Evolutionary conservation across 176 grass and related monocot species (phyloP).

Genomic region (Pharus latifolius): DNA sequence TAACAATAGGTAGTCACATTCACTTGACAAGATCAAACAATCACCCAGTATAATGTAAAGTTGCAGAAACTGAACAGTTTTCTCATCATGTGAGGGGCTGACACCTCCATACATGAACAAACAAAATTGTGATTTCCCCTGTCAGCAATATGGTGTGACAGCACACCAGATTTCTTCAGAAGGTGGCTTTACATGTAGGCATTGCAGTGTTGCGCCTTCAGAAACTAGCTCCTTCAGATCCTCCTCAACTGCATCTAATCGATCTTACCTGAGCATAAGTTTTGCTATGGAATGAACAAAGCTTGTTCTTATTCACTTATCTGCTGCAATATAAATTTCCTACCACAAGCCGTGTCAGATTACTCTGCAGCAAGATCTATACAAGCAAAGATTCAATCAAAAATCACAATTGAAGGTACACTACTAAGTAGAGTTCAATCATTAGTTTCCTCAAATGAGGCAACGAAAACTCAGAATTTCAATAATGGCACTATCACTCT

Average conservation of each 20-base stretch:
- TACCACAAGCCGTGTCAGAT: neutral
- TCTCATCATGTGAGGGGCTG: neutral
- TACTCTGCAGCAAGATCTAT: neutral
- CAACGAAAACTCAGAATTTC: no score
- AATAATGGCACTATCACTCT: no score
- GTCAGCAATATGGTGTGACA: no score
- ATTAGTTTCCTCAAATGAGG: no score
- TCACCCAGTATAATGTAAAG: no score
- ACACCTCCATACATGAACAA: slow-evolving; percentile 1
- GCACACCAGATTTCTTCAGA: neutral
- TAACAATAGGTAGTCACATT: no score
- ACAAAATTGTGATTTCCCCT: slow-evolving; percentile 2
- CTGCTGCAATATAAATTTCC: neutral
- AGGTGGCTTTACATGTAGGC: neutral
- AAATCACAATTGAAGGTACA: no score
- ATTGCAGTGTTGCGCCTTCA: neutral
- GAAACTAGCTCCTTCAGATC: neutral
- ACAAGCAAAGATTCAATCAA: slow-evolving; percentile 4
- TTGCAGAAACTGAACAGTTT: no score
- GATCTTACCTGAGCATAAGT: neutral
- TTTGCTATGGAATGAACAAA: neutral
- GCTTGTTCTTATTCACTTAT: no score
- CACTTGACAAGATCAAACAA: no score
- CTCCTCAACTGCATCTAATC: neutral
- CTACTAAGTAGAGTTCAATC: no score